These are phyloP conservation scores for Filosporella fistucella DNA, from an alignment of 495 filamentous ascomycete genomes.

Conservation along the genomic window DNA sequence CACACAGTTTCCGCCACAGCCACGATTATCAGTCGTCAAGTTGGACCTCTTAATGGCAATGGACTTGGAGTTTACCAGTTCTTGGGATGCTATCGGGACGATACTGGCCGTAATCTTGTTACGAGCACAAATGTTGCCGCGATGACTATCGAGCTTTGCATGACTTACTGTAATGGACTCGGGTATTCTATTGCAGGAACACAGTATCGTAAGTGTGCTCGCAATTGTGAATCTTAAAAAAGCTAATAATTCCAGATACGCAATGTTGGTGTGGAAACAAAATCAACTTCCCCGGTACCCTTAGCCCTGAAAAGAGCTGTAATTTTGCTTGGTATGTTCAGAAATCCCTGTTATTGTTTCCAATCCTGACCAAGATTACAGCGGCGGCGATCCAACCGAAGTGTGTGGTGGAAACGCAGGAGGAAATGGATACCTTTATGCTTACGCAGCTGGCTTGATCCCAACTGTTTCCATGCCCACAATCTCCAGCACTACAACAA, in stretches of 20 bases:
- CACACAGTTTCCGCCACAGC: constrained; percentile 9
- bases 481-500: not conserved
- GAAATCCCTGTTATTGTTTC: not conserved
- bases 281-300: constrained; percentile 16
- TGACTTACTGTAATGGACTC: not conserved
- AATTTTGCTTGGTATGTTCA: constrained; percentile 1
- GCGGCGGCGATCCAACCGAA: constrained; percentile 18
- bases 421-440: constrained; percentile 35
- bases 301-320: constrained; percentile 24
- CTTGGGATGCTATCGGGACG: constrained; percentile 28
- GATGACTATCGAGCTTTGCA: not conserved
- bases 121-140: constrained; percentile 1
- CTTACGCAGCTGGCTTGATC: constrained; percentile 7
- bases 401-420: constrained; percentile 35
- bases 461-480: not conserved
- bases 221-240: no score
- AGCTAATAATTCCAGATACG: no score
- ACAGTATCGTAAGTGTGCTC: no score
- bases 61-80: constrained; percentile 21
- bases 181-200: constrained; percentile 7
- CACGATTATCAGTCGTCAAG: constrained; percentile 15
- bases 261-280: constrained; percentile 16
- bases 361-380: not conserved
- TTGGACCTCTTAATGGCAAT: constrained; percentile 21
- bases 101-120: constrained; percentile 16